Percentiles rank a stretch among this genome's conserved stretches.
phyloP scores from a whole-genome alignment of 2,329 filamentous ascomycete species.

The Trichoderma afroharzianum region DNA sequence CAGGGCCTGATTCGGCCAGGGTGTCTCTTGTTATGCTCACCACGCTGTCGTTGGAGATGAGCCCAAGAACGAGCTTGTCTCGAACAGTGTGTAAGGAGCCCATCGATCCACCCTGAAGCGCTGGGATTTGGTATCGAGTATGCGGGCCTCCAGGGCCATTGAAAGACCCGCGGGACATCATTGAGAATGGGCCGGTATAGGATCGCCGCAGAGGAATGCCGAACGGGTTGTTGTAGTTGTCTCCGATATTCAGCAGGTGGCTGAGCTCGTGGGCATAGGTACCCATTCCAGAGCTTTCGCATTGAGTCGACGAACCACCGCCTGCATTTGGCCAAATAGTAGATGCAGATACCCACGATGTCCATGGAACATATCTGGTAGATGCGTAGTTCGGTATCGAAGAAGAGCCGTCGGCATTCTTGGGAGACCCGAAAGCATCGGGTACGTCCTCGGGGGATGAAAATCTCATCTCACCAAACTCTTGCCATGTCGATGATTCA shows the following conservation, averaged over 20 bases:
- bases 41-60: slow-evolving; percentile 42
- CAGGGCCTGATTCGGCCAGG: slow-evolving; percentile 40
- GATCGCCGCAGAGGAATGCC: slow-evolving; percentile 41
- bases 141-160: slow-evolving; percentile 53
- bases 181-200: slow-evolving; percentile 51
- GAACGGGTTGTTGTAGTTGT: slow-evolving; percentile 56
- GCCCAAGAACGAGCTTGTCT: slow-evolving; percentile 50
- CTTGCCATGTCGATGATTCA: slow-evolving; percentile 54
- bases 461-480: slow-evolving; percentile 55
- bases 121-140: slow-evolving; percentile 49
- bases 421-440: slow-evolving; percentile 46
- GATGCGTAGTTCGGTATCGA: slow-evolving; percentile 42
- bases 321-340: slow-evolving; percentile 53
- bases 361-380: slow-evolving; percentile 52
- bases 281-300: slow-evolving; percentile 50
- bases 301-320: slow-evolving; percentile 49
- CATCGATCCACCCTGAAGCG: slow-evolving; percentile 45
- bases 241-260: slow-evolving; percentile 49
- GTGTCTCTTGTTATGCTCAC: slow-evolving; percentile 43
- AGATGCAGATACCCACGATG: slow-evolving; percentile 49
- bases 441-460: slow-evolving; percentile 44
- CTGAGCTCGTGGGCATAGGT: slow-evolving; percentile 52
- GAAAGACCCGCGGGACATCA: slow-evolving; percentile 51
- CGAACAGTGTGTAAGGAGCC: slow-evolving; percentile 51
- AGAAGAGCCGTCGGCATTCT: slow-evolving; percentile 29